Evolutionary conservation across 2,329 filamentous ascomycete species (phyloP).

Genomic region (Trichoderma lentiforme): DNA sequence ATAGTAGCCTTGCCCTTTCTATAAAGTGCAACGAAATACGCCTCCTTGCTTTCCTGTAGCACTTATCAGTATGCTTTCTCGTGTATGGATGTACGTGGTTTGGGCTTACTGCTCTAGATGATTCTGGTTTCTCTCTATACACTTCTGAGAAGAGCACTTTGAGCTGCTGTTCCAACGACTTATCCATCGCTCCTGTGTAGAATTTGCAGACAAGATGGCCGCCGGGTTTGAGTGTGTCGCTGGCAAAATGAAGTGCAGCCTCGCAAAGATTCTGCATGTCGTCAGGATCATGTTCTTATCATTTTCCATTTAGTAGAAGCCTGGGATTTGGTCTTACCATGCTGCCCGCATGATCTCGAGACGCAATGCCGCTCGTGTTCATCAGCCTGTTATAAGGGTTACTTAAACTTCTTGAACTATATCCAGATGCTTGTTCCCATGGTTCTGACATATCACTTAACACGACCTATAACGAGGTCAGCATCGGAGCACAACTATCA

Average conservation of each 20-base stretch:
- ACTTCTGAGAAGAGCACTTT: slow-evolving; percentile 77
- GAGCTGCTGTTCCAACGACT: slow-evolving; percentile 69
- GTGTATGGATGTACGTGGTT: not conserved
- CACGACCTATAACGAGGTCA: slow-evolving; percentile 58
- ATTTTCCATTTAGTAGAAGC: not conserved
- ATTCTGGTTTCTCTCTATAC: slow-evolving; percentile 83
- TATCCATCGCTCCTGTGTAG: slow-evolving; percentile 88
- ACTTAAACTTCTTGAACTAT: slow-evolving; percentile 86
- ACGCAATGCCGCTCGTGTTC: slow-evolving; percentile 89
- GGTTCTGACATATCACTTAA: slow-evolving; percentile 99
- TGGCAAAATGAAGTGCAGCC: slow-evolving; percentile 80
- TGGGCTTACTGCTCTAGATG: slow-evolving; percentile 72
- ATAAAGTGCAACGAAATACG: slow-evolving; percentile 77
- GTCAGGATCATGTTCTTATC: not conserved
- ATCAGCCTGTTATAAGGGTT: slow-evolving; percentile 97
- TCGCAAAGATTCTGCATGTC: slow-evolving; percentile 74
- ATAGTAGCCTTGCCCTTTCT: slow-evolving; percentile 47
- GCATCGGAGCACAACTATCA: not conserved
- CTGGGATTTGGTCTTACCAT: slow-evolving; percentile 65
- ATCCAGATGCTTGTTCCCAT: slow-evolving; percentile 78
- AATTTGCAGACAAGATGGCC: slow-evolving; percentile 98
- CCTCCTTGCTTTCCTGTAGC: slow-evolving; percentile 59
- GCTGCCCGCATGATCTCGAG: slow-evolving; percentile 86
- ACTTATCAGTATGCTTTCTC: not conserved
- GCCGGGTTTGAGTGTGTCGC: slow-evolving; percentile 74